Percentiles rank a stretch among this genome's conserved stretches.
phyloP scores from a whole-genome alignment of 148 eudicot genomes.

The Rheum nobile region DNA sequence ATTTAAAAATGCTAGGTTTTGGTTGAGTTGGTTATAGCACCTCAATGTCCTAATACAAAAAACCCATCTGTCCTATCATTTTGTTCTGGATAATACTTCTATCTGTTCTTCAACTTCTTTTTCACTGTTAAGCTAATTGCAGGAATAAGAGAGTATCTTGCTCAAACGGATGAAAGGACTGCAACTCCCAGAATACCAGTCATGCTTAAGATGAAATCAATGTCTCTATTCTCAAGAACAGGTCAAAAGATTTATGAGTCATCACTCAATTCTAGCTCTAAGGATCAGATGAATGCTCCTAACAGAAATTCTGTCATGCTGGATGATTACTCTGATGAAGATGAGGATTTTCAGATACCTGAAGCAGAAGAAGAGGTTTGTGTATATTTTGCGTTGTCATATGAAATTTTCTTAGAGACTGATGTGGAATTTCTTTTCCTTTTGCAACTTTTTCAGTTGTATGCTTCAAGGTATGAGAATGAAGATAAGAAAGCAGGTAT shows the following conservation, averaged over 20 bases:
- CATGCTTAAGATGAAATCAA: conserved; percentile 93
- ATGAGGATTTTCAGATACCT: conserved; percentile 74
- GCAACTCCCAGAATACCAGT: conserved; percentile 93
- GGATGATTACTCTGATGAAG: conserved; percentile 96
- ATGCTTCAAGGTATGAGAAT: conserved; percentile 25
- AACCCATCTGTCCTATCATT: background rate
- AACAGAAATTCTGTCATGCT: conserved; percentile 54
- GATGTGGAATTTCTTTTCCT: no score
- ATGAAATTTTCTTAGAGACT: no score
- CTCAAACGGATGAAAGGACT: conserved; percentile 81
- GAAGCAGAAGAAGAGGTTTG: conserved; percentile 66
- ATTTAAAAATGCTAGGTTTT: no score
- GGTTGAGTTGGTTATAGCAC: no score
- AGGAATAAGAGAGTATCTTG: conserved; percentile 89
- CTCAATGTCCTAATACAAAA: no score
- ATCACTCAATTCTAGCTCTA: conserved; percentile 34
- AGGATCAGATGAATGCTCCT: conserved; percentile 52
- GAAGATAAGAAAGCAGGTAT: conserved; percentile 48
- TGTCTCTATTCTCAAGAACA: conserved; percentile 53
- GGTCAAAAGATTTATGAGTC: conserved; percentile 40
- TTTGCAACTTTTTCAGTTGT: conserved; percentile 31
- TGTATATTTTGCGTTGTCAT: no score
- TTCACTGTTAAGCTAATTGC: conserved; percentile 6
- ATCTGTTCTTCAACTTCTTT: background rate
- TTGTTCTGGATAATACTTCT: background rate